phyloP scores from a whole-genome alignment of 345 rosid genomes.

The Rhodamnia rubescens region DNA sequence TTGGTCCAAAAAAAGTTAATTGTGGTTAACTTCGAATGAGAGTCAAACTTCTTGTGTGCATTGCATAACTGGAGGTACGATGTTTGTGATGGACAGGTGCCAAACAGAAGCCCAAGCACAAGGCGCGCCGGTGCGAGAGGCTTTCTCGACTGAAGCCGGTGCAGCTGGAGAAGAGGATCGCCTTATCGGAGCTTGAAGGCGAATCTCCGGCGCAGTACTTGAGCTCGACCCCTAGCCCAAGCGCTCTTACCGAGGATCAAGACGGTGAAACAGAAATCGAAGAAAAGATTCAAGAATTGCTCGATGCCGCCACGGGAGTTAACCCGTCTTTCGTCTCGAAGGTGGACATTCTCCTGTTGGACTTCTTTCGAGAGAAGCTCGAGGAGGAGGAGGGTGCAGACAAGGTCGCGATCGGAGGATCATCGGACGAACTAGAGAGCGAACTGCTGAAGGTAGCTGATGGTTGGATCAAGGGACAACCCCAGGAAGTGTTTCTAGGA shows the following conservation, averaged over 20 bases:
- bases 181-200: constrained; percentile 14
- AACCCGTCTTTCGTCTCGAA: background rate
- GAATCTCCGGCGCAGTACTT: background rate
- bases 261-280: background rate
- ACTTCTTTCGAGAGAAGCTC: constrained; percentile 39
- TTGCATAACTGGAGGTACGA: background rate
- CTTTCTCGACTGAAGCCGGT: constrained; percentile 42
- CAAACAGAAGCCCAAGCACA: constrained; percentile 29
- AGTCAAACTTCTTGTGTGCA: background rate
- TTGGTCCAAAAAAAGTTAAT: too few species aligned
- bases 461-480: constrained; percentile 48
- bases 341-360: constrained; percentile 27
- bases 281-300: constrained; percentile 1
- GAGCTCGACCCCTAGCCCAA: background rate
- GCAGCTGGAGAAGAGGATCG: constrained; percentile 51
- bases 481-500: constrained; percentile 29
- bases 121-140: constrained; percentile 18
- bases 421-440: background rate
- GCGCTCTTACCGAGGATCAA: background rate
- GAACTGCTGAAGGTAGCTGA: constrained; percentile 20
- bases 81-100: constrained; percentile 15
- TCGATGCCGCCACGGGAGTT: constrained; percentile 2
- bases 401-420: background rate
- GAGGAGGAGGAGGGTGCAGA: background rate
- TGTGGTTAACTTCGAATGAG: too few species aligned